These are phyloP conservation scores for Hypoxylon cercidicola DNA, from an alignment of 495 filamentous ascomycete genomes.

Conservation along the genomic window DNA sequence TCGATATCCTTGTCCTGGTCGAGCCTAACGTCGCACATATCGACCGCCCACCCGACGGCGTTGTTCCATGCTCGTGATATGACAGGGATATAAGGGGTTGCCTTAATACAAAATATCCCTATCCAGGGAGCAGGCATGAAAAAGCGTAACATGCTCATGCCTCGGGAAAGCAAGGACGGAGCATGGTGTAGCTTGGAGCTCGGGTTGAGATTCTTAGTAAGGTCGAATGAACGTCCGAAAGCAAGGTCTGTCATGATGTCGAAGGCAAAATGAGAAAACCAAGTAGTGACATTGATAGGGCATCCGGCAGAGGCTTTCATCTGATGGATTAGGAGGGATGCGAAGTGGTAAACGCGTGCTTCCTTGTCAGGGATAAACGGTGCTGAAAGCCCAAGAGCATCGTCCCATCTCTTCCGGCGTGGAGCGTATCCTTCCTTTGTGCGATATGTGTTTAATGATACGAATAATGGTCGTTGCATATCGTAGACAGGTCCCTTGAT, in stretches of 20 bases:
- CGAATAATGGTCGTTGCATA: conserved; percentile 27
- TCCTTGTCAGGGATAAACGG: conserved; percentile 1
- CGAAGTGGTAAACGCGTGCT: neutral
- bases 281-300: conserved; percentile 53
- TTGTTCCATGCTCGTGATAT: conserved; percentile 9
- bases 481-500: conserved; percentile 51
- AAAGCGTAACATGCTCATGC: conserved; percentile 1
- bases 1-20: neutral
- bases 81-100: neutral
- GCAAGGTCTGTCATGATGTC: conserved; percentile 65
- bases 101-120: neutral
- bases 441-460: conserved; percentile 47
- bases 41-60: conserved; percentile 1
- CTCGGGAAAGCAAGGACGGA: conserved; percentile 4
- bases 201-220: conserved; percentile 2
- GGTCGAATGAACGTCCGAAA: conserved; percentile 56
- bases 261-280: conserved; percentile 60
- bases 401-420: conserved; percentile 54
- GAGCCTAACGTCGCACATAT: conserved; percentile 3
- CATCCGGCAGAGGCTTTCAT: conserved; percentile 6
- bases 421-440: conserved; percentile 45
- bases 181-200: neutral
- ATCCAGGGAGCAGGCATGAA: conserved; percentile 18
- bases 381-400: conserved; percentile 37
- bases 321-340: neutral